Evolutionary conservation across 306 rosid species (phyloP).

Genomic region (Begonia peltatifolia): DNA sequence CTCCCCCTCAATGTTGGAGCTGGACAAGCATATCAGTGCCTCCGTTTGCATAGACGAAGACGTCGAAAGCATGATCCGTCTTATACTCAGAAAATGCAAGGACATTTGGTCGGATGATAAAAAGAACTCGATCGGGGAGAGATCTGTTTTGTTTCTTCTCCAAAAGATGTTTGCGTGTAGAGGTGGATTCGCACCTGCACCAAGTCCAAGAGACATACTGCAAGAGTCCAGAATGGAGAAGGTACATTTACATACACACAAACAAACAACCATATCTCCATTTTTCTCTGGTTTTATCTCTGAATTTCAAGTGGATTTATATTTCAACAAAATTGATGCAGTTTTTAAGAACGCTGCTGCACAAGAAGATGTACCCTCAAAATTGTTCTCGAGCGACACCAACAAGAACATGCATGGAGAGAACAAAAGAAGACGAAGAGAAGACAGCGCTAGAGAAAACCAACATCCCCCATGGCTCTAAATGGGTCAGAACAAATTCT

Average conservation of each 20-base stretch:
- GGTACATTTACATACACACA: conserved; percentile 22
- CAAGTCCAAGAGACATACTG: conserved; percentile 62
- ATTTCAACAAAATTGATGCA: conserved; percentile 10
- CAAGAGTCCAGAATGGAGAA: conserved; percentile 95
- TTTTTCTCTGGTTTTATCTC: neutral
- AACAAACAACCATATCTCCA: neutral
- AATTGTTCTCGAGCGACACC: conserved; percentile 29
- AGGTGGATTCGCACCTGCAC: conserved; percentile 74
- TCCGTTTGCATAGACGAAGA: conserved; percentile 57
- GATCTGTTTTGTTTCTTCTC: conserved; percentile 69
- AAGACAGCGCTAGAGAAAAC: conserved; percentile 19
- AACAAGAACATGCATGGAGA: conserved; percentile 29
- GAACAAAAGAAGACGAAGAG: conserved; percentile 22
- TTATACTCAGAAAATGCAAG: conserved; percentile 71
- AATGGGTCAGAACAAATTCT: conserved; percentile 98
- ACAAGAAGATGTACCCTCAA: conserved; percentile 57
- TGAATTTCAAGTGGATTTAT: too few species aligned
- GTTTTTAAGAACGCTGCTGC: conserved; percentile 80
- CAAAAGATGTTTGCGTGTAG: conserved; percentile 83
- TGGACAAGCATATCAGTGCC: conserved; percentile 67
- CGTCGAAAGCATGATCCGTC: conserved; percentile 75
- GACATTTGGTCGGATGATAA: conserved; percentile 49
- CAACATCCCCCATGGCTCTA: conserved; percentile 32
- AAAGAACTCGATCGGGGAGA: conserved; percentile 63
- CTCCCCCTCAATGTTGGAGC: conserved; percentile 95